Conservation (phyloP, 352 stramenopile genomes). For the Phytophthora pisi region DNA sequence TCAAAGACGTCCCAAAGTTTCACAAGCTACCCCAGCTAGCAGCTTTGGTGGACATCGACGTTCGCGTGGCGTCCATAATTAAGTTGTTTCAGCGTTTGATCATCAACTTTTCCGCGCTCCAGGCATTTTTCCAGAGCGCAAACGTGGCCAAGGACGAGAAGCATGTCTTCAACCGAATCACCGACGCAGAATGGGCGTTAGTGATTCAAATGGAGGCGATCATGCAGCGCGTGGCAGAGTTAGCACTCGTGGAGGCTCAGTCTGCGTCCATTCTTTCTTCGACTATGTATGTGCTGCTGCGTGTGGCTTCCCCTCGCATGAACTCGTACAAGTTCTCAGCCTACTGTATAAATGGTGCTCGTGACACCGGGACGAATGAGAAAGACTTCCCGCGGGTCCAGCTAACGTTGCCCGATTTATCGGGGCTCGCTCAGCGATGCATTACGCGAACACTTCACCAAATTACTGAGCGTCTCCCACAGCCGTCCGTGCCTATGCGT, state of each 20-base stretch:
- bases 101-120: not conserved
- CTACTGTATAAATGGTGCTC: not conserved
- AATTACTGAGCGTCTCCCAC: not conserved
- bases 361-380: not conserved
- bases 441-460: slow-evolving; percentile 1
- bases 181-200: not conserved
- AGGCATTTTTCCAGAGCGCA: not conserved
- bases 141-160: not conserved
- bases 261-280: slow-evolving; percentile 8
- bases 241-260: slow-evolving; percentile 11
- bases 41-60: not conserved
- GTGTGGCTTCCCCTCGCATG: not conserved
- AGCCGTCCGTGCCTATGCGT: not conserved
- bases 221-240: not conserved
- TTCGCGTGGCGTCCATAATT: not conserved
- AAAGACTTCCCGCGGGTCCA: not conserved
- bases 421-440: not conserved
- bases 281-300: slow-evolving; percentile 6
- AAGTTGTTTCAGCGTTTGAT: not conserved
- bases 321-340: slow-evolving; percentile 1
- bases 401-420: not conserved
- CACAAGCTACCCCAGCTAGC: not conserved
- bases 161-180: not conserved
- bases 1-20: not conserved
- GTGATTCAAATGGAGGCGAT: not conserved